Base-by-base conservation (phyloP, 2,329 filamentous ascomycete genomes). In the Clarireedia hainanense region DNA sequence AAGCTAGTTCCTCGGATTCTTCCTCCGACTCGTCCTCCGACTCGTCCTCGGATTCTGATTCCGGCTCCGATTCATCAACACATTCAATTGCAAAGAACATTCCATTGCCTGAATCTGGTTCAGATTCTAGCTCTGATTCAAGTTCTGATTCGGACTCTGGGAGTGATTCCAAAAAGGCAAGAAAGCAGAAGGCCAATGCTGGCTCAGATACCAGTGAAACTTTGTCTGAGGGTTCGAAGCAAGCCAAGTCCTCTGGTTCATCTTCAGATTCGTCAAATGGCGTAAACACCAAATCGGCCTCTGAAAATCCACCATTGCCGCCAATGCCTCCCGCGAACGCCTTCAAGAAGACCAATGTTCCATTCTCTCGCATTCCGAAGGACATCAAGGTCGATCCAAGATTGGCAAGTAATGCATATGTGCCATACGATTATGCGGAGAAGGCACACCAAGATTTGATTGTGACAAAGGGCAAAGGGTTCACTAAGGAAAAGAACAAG, bases 401-500 rank as follows among this genome's bases (percentile, higher is more conserved):
- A 65, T 85, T 91, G 64, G 69, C 83, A 2, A 91, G 86, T 64
- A 96, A 97, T 72, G 82, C 81, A 14, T 97, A 92, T 70, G 78
- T 89, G 10, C 78, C 84, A 23, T 90, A 96, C 70, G 85, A 88
- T 61, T 99, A 97, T 73, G 92, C 91, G 24, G 86, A 94, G 65
- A 84, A 84, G 64, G 95, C 95, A 7, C 89, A 91, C 68, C 81
- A 90, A 63, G 91, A 96, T 69, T 75, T 99, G 60, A 89, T 91
- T 49, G 81, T 96, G 40, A 97, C 92, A 34, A 89, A 87, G 70
- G 94, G 94, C 67, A 97, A 96, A 76, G 91, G 90, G 4, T 99
- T 99, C 74, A 97, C 92, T 58, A 99, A 99, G 78, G 94, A 97
- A 77, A 99, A 99, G 84, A 99, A 99, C 75, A 99, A 99, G 80